A percentile compares a stretch with the other conserved stretches of the same genome.
Evolutionary conservation across 164 flowering plant genomes (phyloP).

Genomic region (Chimonanthus praecox): DNA sequence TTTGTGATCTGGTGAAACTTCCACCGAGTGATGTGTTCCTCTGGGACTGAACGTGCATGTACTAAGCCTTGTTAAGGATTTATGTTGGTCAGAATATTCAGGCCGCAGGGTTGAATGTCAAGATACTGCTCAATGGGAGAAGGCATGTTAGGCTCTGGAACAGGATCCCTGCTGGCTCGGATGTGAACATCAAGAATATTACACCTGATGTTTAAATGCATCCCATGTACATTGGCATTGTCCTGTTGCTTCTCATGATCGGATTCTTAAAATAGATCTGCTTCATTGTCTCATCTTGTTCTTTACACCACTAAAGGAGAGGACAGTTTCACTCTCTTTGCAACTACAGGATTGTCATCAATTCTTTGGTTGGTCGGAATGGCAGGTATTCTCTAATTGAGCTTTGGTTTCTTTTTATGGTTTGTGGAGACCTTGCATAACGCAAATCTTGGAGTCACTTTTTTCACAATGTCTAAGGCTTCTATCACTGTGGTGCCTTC

Average conservation of each 20-base stretch:
- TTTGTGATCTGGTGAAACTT: conserved; percentile 22
- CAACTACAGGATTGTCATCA: too few relatives aligned
- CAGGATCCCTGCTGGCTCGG: background rate
- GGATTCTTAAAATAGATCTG: background rate
- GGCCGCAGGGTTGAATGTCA: background rate
- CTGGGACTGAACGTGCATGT: background rate
- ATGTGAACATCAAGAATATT: background rate
- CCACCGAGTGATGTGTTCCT: background rate
- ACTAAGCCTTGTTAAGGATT: background rate
- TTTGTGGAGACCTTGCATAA: background rate
- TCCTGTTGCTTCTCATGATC: background rate
- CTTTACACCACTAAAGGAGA: background rate
- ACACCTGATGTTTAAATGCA: background rate
- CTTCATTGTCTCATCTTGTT: background rate
- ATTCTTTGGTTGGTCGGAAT: background rate
- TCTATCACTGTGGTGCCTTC: background rate
- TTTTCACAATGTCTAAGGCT: background rate
- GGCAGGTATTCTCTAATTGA: background rate
- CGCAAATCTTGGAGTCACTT: background rate
- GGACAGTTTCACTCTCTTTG: background rate
- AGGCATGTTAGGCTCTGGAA: background rate
- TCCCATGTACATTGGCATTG: background rate
- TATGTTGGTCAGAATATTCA: background rate
- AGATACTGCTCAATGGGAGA: background rate
- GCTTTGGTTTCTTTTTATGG: background rate